These are phyloP conservation scores for Pleomassaria siparia DNA, from an alignment of 2,329 filamentous ascomycete genomes.

Conservation along the genomic window DNA sequence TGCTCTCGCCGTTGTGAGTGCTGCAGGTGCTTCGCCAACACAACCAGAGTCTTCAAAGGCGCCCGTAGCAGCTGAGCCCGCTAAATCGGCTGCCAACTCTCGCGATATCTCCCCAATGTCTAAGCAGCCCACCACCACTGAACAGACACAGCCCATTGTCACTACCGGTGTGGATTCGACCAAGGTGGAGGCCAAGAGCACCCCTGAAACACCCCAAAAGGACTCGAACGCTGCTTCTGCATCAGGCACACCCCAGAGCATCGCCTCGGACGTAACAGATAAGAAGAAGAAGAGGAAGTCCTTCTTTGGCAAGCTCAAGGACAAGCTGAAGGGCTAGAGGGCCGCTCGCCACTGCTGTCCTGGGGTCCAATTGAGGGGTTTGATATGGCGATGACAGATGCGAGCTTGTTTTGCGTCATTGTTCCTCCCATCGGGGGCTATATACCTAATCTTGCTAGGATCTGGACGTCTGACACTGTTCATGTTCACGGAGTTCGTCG, in stretches of 20 bases:
- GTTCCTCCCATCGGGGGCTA: constrained; percentile 5
- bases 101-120: constrained; percentile 48
- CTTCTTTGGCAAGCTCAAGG: constrained; percentile 53
- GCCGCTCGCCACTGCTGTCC: too few species aligned
- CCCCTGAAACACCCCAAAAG: constrained; percentile 35
- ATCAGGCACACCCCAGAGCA: constrained; percentile 45
- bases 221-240: constrained; percentile 28
- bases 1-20: constrained; percentile 38
- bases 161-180: constrained; percentile 44
- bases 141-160: constrained; percentile 43
- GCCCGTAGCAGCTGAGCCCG: constrained; percentile 1
- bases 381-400: too few species aligned
- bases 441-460: constrained; percentile 16
- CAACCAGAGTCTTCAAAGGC: constrained; percentile 25
- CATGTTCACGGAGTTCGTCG: constrained; percentile 35
- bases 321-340: constrained; percentile 40
- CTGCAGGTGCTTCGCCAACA: constrained; percentile 13
- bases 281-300: constrained; percentile 52
- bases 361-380: too few species aligned
- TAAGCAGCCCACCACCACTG: constrained; percentile 38
- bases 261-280: constrained; percentile 30
- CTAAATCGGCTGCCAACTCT: constrained; percentile 30
- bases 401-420: too few species aligned
- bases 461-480: constrained; percentile 24
- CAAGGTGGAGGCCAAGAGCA: constrained; percentile 27